Conservation (phyloP, 106 monocot species). For the Narthecium ossifragum region DNA sequence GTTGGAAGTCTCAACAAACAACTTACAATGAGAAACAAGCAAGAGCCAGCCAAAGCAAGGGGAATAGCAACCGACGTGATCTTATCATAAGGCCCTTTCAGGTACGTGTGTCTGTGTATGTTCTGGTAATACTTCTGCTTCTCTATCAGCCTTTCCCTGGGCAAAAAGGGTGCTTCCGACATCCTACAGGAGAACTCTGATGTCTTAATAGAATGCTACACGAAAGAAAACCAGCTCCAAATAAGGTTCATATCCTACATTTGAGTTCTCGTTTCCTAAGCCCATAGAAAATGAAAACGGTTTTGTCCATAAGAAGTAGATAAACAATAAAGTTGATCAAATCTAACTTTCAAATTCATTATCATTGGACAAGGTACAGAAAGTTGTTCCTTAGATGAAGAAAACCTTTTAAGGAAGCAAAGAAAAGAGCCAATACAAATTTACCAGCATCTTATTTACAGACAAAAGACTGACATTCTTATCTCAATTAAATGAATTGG, state of each 20-base stretch:
- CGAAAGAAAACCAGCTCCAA: too few species aligned
- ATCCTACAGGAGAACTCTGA: slow-evolving; percentile 15
- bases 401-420: neutral
- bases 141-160: slow-evolving; percentile 58
- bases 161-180: slow-evolving; percentile 49
- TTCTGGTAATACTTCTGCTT: slow-evolving; percentile 60
- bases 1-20: neutral
- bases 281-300: neutral
- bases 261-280: too few species aligned
- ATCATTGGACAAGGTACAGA: neutral
- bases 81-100: slow-evolving; percentile 67
- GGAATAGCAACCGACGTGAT: slow-evolving; percentile 80
- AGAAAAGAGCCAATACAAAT: neutral
- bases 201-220: too few species aligned
- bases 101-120: slow-evolving; percentile 53
- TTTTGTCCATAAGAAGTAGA: neutral
- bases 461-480: neutral
- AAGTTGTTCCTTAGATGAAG: neutral
- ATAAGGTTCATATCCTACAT: too few species aligned
- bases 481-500: too few species aligned
- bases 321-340: neutral
- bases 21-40: slow-evolving; percentile 53
- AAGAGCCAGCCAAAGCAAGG: slow-evolving; percentile 43
- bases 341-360: neutral
- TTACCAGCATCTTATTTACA: neutral